Percentiles rank a stretch among this genome's conserved stretches.
Evolutionary conservation across 1,284 basidiomycete species (phyloP).

Genomic region (Bjerkandera adusta): DNA sequence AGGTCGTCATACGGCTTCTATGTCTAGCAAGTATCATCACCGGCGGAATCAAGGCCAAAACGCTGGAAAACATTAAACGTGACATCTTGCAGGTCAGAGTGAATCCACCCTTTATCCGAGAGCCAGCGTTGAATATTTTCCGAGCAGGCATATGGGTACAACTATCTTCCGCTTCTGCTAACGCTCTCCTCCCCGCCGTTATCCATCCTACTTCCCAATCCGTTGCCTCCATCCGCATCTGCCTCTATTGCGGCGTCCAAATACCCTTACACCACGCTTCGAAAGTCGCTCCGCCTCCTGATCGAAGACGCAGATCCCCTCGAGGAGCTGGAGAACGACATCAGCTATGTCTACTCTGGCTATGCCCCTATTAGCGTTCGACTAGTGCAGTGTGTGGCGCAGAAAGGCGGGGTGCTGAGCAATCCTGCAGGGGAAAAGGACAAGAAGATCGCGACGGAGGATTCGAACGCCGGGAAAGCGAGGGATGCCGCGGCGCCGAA

Average conservation of each 20-base stretch:
- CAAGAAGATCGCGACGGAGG: constrained; percentile 33
- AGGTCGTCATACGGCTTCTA: constrained; percentile 74
- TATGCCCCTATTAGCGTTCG: constrained; percentile 94
- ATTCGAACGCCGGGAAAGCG: constrained; percentile 33
- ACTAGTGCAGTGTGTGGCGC: constrained; percentile 88
- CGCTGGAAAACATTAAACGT: constrained; percentile 85
- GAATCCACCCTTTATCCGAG: no score
- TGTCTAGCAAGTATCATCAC: constrained; percentile 84
- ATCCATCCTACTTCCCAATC: constrained; percentile 60
- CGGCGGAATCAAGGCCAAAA: constrained; percentile 87
- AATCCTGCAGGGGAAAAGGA: constrained; percentile 61
- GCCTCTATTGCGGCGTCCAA: constrained; percentile 46
- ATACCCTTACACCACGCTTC: constrained; percentile 69
- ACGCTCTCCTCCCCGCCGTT: constrained; percentile 76
- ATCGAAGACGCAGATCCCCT: constrained; percentile 84
- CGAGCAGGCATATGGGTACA: constrained; percentile 86
- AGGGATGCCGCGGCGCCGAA: constrained; percentile 33
- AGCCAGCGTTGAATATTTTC: constrained; percentile 12
- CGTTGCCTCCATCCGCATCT: constrained; percentile 50
- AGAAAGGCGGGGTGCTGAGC: constrained; percentile 86
- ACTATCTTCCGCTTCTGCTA: constrained; percentile 83
- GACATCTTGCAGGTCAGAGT: constrained; percentile 91
- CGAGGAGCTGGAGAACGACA: constrained; percentile 86
- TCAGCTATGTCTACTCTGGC: constrained; percentile 95
- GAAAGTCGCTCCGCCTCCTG: constrained; percentile 87